These are phyloP conservation scores for Avena eriantha DNA, from an alignment of 176 grass and related monocot species.

Conservation along the genomic window DNA sequence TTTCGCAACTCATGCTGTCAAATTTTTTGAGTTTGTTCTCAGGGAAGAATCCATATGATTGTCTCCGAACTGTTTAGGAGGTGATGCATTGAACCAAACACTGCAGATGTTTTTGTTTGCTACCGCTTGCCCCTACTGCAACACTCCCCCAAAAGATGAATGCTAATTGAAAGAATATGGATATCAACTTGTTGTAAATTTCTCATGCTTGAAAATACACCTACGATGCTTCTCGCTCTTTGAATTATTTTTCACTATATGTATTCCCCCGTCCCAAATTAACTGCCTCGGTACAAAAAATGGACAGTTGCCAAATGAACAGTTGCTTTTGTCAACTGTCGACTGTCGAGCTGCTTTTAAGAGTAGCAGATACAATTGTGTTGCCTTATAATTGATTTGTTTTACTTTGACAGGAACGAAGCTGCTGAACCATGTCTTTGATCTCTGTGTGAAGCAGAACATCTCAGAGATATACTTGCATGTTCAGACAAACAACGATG, in stretches of 20 bases:
- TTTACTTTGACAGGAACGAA: constrained; percentile 72
- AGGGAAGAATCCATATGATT: background rate
- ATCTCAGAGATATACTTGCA: constrained; percentile 91
- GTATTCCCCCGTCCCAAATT: no score
- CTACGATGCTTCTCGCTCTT: background rate
- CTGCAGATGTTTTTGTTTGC: constrained; percentile 1
- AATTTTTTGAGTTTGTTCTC: background rate
- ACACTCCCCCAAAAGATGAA: background rate
- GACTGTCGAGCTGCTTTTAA: background rate
- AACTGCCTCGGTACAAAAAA: background rate
- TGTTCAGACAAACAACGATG: constrained; percentile 96
- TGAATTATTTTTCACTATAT: background rate
- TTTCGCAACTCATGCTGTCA: constrained; percentile 5
- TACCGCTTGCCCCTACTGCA: background rate
- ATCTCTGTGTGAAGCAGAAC: constrained; percentile 83
- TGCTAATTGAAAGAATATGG: background rate
- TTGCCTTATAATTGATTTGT: constrained; percentile 25
- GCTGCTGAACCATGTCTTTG: constrained; percentile 76
- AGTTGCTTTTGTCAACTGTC: constrained; percentile 22
- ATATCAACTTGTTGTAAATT: background rate
- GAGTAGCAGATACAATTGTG: background rate
- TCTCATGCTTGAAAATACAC: constrained; percentile 6
- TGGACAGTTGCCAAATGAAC: background rate
- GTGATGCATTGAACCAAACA: no score
- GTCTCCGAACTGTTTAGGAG: background rate